Evolutionary conservation across 2,329 filamentous ascomycete species (phyloP).

Genomic region (Phialophora tarda): DNA sequence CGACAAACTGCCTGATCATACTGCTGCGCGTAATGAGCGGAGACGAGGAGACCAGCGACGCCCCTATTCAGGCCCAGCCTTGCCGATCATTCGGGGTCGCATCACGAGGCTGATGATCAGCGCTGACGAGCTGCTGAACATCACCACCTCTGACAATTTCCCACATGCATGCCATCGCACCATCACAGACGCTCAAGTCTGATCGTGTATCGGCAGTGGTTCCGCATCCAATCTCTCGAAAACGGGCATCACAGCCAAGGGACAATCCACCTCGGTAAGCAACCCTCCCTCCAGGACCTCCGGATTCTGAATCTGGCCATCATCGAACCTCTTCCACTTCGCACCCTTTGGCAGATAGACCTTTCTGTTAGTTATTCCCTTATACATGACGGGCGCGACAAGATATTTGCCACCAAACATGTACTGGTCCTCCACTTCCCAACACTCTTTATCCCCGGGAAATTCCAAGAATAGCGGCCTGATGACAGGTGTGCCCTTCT

Average conservation of each 20-base stretch:
- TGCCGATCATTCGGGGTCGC: not conserved
- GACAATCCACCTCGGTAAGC: constrained; percentile 50
- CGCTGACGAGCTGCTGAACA: not conserved
- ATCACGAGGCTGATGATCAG: not conserved
- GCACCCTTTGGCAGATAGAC: constrained; percentile 61
- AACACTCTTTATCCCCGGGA: constrained; percentile 59
- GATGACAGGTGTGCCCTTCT: constrained; percentile 66
- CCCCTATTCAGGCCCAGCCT: constrained; percentile 10
- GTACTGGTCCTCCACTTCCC: constrained; percentile 66
- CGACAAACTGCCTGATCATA: not conserved
- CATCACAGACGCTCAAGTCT: not conserved
- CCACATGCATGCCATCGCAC: not conserved
- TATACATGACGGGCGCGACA: constrained; percentile 61
- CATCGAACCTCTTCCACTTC: constrained; percentile 49
- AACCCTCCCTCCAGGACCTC: constrained; percentile 48
- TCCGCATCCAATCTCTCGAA: constrained; percentile 42
- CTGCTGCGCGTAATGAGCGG: not conserved
- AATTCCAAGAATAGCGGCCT: constrained; percentile 69
- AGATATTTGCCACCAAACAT: constrained; percentile 68
- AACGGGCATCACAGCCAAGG: constrained; percentile 56
- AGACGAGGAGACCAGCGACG: not conserved
- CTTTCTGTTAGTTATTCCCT: constrained; percentile 51
- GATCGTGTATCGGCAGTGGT: not conserved
- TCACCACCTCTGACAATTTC: not conserved
- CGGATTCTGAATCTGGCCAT: constrained; percentile 42